Evolutionary conservation across 495 filamentous ascomycete genomes (phyloP), one percentile per base, ranked within the genome.

Genomic region (Baudoinia panamericana): DNA sequence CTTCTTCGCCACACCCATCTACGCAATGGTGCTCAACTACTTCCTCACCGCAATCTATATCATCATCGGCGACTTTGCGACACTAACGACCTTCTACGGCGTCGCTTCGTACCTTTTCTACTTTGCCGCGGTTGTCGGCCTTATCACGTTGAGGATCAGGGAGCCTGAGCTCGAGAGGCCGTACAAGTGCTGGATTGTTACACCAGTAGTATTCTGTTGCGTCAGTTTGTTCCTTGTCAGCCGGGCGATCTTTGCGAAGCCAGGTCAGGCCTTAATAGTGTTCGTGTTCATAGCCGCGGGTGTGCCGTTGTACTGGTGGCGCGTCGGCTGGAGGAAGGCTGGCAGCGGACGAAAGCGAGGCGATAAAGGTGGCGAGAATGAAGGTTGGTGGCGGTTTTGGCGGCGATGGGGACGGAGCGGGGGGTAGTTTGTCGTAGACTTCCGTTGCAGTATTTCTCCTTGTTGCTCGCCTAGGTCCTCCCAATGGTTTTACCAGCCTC

Each of bases 71-170:
- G 84, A 93, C 53, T 97, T 97, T 57, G 68, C 73, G 17, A 94
- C 88, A 3, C 72, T 97, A 1, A 65, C 95, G 35, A 95, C 86
- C 4, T 97, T 97, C 62, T 95, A 93, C 62, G 90, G 92, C 21
- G 90, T 97, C 0, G 90, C 87, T 3, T 86, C 85, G 5, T 97
- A 96, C 57, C 82, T 79, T 0, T 96, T 96, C 57, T 97, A 97
- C 63, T 97, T 97, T 61, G 56, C 93, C 23, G 93, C 88, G 0
- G 90, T 97, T 1, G 73, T 97, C 0, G 90, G 90, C 0, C 68
- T 97, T 21, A 93, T 97, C 39, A 75, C 96, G 22, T 65, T 97
- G 46, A 67, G 90, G 18, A 80, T 95, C n/a, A 72, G 71, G 27
- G 90, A 96, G 57, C 92, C 92, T 6, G 63, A 75, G 41, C 67